phyloP scores from a whole-genome alignment of 2,329 filamentous ascomycete species.

The Epichloe sp. region DNA sequence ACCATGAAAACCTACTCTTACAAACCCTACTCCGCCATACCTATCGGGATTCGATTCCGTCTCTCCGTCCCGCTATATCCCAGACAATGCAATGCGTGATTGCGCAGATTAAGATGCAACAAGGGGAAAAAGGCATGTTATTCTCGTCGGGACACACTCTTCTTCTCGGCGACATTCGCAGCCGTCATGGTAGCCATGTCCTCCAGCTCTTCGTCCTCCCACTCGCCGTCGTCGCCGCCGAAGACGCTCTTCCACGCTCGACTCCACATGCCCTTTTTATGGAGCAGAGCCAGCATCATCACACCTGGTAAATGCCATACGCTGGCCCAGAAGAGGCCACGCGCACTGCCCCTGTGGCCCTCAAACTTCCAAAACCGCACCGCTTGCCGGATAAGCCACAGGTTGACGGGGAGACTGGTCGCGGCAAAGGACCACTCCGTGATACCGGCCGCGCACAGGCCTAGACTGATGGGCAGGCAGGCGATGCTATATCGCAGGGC shows the following conservation, averaged over 20 bases:
- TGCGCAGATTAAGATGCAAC: too few species aligned
- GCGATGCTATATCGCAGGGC: slow-evolving; percentile 74
- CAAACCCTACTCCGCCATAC: too few species aligned
- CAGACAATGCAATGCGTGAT: too few species aligned
- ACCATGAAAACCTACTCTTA: too few species aligned
- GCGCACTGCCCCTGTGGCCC: slow-evolving; percentile 67
- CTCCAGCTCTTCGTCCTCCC: slow-evolving; percentile 41
- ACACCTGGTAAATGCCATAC: slow-evolving; percentile 91
- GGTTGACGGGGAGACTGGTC: slow-evolving; percentile 70
- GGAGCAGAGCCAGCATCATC: slow-evolving; percentile 76
- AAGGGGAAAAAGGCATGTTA: too few species aligned
- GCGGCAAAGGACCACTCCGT: slow-evolving; percentile 77
- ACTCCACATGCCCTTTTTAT: slow-evolving; percentile 88
- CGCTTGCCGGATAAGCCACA: slow-evolving; percentile 72
- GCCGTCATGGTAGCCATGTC: slow-evolving; percentile 25
- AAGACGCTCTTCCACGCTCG: slow-evolving; percentile 61
- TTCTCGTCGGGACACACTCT: neutral
- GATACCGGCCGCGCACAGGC: slow-evolving; percentile 63
- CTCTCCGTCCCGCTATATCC: too few species aligned
- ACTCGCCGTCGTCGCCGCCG: slow-evolving; percentile 45
- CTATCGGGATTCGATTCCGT: too few species aligned
- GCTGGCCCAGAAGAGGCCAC: slow-evolving; percentile 89
- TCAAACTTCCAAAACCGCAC: slow-evolving; percentile 67
- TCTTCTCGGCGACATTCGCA: slow-evolving; percentile 12
- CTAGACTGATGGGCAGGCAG: slow-evolving; percentile 78